These are phyloP conservation scores for Allium sativum DNA, from an alignment of 106 monocot species.

Conservation along the genomic window DNA sequence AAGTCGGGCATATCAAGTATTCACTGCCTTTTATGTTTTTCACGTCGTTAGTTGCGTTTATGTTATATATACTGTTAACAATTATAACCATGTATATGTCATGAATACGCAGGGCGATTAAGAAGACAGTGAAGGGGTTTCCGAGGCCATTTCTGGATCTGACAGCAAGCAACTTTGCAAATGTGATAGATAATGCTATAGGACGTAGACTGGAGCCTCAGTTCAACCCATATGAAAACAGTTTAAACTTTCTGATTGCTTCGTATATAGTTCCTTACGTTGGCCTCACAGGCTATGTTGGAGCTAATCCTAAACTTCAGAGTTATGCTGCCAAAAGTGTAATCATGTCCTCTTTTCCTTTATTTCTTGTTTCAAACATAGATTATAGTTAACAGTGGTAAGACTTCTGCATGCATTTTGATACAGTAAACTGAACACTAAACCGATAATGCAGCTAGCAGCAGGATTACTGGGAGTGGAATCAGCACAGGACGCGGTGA, in stretches of 20 bases:
- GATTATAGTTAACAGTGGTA: too few species aligned
- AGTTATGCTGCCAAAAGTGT: conserved; percentile 2
- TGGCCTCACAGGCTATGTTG: conserved; percentile 36
- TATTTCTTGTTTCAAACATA: too few species aligned
- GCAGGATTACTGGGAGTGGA: conserved; percentile 72
- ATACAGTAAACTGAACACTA: background rate
- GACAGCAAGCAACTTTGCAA: conserved; percentile 25
- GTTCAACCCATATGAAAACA: conserved; percentile 36
- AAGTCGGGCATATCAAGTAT: conserved; percentile 64
- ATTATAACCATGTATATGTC: background rate
- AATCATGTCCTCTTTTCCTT: background rate
- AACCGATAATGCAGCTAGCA: conserved; percentile 13
- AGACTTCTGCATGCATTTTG: background rate
- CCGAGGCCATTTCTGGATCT: conserved; percentile 40
- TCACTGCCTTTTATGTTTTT: background rate
- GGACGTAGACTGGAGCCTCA: conserved; percentile 31
- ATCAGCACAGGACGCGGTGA: conserved; percentile 68
- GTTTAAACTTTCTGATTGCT: conserved; percentile 36
- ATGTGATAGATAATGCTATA: conserved; percentile 30
- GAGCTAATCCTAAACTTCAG: conserved; percentile 21
- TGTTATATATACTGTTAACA: too few species aligned
- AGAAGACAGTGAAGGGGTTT: conserved; percentile 27
- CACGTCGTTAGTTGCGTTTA: background rate
- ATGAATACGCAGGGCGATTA: conserved; percentile 31
- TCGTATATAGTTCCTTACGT: conserved; percentile 45